A percentile compares a stretch with the other conserved stretches of the same genome.
Conservation (phyloP, 2,329 filamentous ascomycete genomes). For the Fusarium longipes region DNA sequence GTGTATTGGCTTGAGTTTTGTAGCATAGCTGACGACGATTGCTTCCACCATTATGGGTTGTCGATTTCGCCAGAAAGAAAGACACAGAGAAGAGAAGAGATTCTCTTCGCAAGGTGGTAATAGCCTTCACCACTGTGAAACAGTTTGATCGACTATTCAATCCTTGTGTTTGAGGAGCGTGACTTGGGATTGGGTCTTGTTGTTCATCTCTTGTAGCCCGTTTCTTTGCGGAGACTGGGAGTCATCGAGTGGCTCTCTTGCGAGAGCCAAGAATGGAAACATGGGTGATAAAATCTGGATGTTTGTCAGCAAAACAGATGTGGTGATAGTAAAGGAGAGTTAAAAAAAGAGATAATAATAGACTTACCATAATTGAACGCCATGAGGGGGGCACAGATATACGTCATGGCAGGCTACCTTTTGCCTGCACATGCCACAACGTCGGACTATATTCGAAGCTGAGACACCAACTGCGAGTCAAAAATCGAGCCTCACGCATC, state of each 20-base stretch:
- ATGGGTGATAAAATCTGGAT: slow-evolving; percentile 15
- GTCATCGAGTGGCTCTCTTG: background rate
- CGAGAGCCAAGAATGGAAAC: slow-evolving; percentile 12
- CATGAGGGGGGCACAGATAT: slow-evolving; percentile 4
- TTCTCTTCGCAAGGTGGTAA: background rate
- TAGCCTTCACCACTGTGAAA: slow-evolving; percentile 26
- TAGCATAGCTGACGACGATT: slow-evolving; percentile 28
- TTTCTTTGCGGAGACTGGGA: background rate
- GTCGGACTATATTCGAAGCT: slow-evolving; percentile 25
- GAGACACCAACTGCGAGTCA: slow-evolving; percentile 23
- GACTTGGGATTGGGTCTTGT: background rate
- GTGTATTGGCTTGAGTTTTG: slow-evolving; percentile 4
- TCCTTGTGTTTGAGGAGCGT: slow-evolving; percentile 1
- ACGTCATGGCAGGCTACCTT: slow-evolving; percentile 16
- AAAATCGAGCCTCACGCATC: slow-evolving; percentile 3
- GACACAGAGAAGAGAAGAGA: no score
- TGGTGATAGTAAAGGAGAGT: background rate
- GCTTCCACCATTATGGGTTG: slow-evolving; percentile 10
- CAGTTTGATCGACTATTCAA: slow-evolving; percentile 15
- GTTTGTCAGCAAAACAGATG: slow-evolving; percentile 6
- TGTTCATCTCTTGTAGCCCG: background rate
- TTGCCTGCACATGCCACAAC: slow-evolving; percentile 18
- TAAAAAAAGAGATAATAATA: slow-evolving; percentile 13
- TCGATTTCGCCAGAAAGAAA: slow-evolving; percentile 19
- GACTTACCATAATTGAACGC: slow-evolving; percentile 20